Base-by-base conservation (phyloP, 345 rosid genomes). In the Acer campestre region DNA sequence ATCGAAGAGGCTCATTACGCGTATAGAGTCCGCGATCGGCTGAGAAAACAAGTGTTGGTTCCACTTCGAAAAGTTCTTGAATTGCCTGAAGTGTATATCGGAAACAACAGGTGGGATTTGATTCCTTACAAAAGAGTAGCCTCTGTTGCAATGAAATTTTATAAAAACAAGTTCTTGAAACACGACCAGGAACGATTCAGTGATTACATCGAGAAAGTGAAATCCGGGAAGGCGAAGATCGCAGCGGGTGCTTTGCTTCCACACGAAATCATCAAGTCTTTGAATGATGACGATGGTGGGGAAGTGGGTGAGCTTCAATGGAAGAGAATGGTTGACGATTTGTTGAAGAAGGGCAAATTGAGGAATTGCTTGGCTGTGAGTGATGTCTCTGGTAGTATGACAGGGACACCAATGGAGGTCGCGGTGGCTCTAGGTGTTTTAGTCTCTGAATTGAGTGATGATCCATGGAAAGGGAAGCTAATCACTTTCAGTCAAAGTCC, bases 241-340 rank as follows among this genome's bases (percentile, higher is more conserved):
- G 84, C 95, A 0, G 89, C 95, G 0, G 91, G 91, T 0, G 91
- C 93, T 1, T n/a, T 92, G 81, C 86, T 92, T 0, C 92, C 93
- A 11, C 93, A 92, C 67, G 90, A 89, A 84, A 89, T 90, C 1
- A 84, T 92, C 27, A 51, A 56, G 0, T 76, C 85, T 0, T 73
- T 86, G 75, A 1, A 65, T 1, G 93, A 81, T 6, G 79, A 27
- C 1, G 86, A 84, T 17, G 87, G 83, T 6, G 92, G 90, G 51
- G 74, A 79, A 79, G 92, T 90, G 1, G 86, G 87, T 0, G 91
- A 87, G 85, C 83, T 90, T 55, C 90, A 77, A 46, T 84, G 97
- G 97, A 81, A 81, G 75, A 81, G 92, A 65, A 89, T 84, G 87
- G 91, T 93, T 27, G 83, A 83, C n/a, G 95, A 91, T 85, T 12